Evolutionary conservation across 2,329 filamentous ascomycete genomes (phyloP), one percentile per base, ranked within the genome.

Genomic region (Botrytis hyacinthi): DNA sequence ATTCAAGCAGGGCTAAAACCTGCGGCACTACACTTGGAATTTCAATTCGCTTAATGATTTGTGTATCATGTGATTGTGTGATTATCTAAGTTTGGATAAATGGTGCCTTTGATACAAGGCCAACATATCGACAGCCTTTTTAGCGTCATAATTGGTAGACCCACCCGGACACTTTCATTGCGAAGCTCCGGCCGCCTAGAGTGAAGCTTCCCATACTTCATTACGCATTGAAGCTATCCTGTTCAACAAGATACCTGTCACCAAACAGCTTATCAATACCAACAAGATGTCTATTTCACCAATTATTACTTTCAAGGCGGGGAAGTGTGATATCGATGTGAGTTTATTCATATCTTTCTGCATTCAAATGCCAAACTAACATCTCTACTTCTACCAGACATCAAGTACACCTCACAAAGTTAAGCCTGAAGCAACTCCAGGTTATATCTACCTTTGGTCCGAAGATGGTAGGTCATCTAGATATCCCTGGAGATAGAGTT

Each of bases 301-400:
- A 46, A 88, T 97, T 81, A 95, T 98, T 82, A 97, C 94, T 26
- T 98, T 98, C 88, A 98, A 97, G 87, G 95, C 95, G 77, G 95
- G 95, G 83, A 89, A 89, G 82, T 98, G 95, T 84, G 91, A 96
- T 71, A 82, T 95, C 75, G 91, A 95, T 82, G 94, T 97, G 85
- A 81, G 92, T 86, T 74, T 62, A 78, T 77, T 63, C 40, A 76
- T 78, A 32, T 12, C 7, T 73, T 37, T 20, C 51, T 54, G 29
- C 32, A 48, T 22, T 40, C 20, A 60, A 37, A 59, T 32, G 40
- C 14, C 40, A 40, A 70, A 63, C 73, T 76, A 54, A 78, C 66
- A 74, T 66, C 75, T 79, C 70, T 81, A 74, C 76, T 76, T 54
- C 22, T 6, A 29, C 40, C 35, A 88, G 86, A 82, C 82, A 76